phyloP scores from a whole-genome alignment of 2,329 filamentous ascomycete genomes.

The Exophiala sp. region DNA sequence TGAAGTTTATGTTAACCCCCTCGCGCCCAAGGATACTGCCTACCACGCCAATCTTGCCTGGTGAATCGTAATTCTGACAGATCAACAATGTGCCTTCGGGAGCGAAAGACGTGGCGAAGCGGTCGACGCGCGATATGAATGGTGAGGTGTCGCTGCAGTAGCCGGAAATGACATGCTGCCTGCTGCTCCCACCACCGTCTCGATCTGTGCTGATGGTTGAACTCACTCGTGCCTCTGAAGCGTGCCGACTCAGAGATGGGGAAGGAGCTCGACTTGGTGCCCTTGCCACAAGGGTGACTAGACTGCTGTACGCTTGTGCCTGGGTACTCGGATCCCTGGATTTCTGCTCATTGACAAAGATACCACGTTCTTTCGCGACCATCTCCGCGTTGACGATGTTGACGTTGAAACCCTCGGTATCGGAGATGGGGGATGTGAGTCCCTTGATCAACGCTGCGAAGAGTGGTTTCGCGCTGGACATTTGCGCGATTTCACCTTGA shows the following conservation, averaged over 20 bases:
- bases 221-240: not conserved
- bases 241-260: constrained; percentile 34
- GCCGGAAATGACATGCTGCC: constrained; percentile 51
- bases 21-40: constrained; percentile 66
- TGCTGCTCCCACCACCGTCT: not conserved
- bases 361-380: constrained; percentile 72
- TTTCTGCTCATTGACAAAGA: constrained; percentile 71
- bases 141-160: constrained; percentile 37
- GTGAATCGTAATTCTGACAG: constrained; percentile 75
- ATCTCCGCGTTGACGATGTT: constrained; percentile 80
- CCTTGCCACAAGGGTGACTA: constrained; percentile 65
- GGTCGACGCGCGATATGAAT: constrained; percentile 69
- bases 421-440: constrained; percentile 65
- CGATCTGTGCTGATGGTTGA: not conserved
- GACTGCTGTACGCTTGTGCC: constrained; percentile 58
- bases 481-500: constrained; percentile 67
- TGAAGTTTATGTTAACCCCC: constrained; percentile 74
- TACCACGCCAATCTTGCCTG: constrained; percentile 78
- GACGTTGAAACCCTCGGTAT: constrained; percentile 63
- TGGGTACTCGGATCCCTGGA: constrained; percentile 58
- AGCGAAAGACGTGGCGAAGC: constrained; percentile 70
- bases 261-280: constrained; percentile 36
- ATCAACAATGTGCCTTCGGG: constrained; percentile 73
- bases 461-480: constrained; percentile 72
- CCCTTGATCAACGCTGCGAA: constrained; percentile 78